Evolutionary conservation across 306 rosid species (phyloP).

Genomic region (Aeschynomene evenia): DNA sequence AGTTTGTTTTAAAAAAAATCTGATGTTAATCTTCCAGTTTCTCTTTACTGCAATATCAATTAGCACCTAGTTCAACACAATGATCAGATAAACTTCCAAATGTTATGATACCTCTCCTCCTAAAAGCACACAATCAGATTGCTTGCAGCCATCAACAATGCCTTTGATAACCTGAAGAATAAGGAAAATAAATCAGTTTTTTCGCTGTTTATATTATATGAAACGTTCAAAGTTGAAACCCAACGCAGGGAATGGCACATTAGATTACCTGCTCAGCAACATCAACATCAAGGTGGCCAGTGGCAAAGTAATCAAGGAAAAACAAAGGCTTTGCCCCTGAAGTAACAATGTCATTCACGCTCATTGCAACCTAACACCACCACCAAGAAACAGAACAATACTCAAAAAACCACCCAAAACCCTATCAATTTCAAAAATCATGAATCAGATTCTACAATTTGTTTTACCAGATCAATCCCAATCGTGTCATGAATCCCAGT

Average conservation of each 20-base stretch:
- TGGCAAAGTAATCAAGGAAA: constrained; percentile 94
- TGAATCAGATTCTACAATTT: not conserved
- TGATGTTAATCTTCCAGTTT: not conserved
- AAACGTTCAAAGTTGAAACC: not conserved
- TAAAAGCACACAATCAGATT: constrained; percentile 78
- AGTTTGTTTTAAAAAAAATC: not conserved
- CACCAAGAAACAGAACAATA: not conserved
- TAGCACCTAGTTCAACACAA: not conserved
- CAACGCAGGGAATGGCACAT: constrained; percentile 6
- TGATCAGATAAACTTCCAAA: not conserved
- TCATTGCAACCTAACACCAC: constrained; percentile 82
- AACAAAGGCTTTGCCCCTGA: constrained; percentile 94
- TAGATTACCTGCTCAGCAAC: constrained; percentile 77
- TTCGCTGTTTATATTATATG: not conserved
- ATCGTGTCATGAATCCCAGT: constrained; percentile 89
- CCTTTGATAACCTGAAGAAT: constrained; percentile 77
- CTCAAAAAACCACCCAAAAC: constrained; percentile 13
- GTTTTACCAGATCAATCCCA: constrained; percentile 90
- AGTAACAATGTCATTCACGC: constrained; percentile 89
- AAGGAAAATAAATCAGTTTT: not conserved
- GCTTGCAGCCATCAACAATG: constrained; percentile 84
- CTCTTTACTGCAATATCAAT: not conserved
- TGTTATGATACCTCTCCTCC: constrained; percentile 87
- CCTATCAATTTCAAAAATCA: not conserved
- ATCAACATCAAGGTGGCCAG: constrained; percentile 86